phyloP scores from a whole-genome alignment of 352 stramenopile genomes.

The Phytophthora meadii region DNA sequence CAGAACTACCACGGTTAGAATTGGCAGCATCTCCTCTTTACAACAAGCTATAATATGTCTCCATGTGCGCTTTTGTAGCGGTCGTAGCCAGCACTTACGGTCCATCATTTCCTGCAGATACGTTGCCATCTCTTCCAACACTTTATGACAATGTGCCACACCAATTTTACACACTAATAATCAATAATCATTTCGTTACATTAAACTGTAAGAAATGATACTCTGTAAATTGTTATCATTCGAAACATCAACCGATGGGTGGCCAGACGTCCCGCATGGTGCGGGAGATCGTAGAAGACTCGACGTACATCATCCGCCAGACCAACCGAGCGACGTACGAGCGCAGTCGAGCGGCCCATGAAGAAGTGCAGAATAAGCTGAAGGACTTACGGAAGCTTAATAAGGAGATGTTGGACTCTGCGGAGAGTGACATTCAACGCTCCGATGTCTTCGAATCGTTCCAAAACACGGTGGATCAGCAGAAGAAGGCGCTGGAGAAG shows the following conservation, averaged over 20 bases:
- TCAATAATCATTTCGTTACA: slow-evolving; percentile 17
- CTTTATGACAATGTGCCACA: slow-evolving; percentile 24
- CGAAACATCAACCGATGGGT: slow-evolving; percentile 47
- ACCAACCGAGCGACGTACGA: slow-evolving; percentile 79
- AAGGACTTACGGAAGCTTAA: slow-evolving; percentile 63
- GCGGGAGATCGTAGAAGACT: slow-evolving; percentile 79
- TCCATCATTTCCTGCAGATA: slow-evolving; percentile 88
- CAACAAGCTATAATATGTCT: not conserved
- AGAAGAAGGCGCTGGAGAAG: slow-evolving; percentile 75
- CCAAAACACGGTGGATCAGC: slow-evolving; percentile 46
- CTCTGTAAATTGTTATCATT: not conserved
- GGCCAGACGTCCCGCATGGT: slow-evolving; percentile 85
- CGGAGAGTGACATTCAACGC: slow-evolving; percentile 56
- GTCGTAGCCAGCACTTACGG: slow-evolving; percentile 51
- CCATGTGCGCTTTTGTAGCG: not conserved
- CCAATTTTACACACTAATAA: not conserved
- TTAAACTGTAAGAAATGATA: slow-evolving; percentile 4
- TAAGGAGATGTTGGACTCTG: slow-evolving; percentile 67
- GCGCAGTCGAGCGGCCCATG: slow-evolving; percentile 54
- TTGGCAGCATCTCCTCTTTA: not conserved
- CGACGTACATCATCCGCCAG: slow-evolving; percentile 80
- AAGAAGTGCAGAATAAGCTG: slow-evolving; percentile 70
- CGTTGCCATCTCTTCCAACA: slow-evolving; percentile 62
- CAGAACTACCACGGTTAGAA: not conserved
- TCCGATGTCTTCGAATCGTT: slow-evolving; percentile 69